Base-by-base conservation (phyloP, 805 yeast genomes). In the Candida maltosa region DNA sequence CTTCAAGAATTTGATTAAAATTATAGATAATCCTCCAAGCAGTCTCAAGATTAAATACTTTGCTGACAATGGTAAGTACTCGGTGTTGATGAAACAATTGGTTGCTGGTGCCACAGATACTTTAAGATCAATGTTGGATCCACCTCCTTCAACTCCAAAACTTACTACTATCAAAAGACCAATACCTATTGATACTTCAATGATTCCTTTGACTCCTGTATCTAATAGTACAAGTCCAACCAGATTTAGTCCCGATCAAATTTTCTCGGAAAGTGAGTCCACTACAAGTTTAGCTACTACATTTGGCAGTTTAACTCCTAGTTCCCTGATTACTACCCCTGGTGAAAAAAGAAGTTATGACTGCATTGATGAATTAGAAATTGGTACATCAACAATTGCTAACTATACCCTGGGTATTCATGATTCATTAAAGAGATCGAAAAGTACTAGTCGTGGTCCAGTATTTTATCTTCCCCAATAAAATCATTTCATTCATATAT, bases 11-110 rank as follows among this genome's bases (percentile, higher is more conserved):
- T 34, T 42, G 10, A 37, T 60, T 44, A 67, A 65, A 46, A 62
- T 67, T 19, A 49, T 67, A 41, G 64, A 66, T 38, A 60, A 65
- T 40, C 72, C 72, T 6, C 78, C 78, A 22, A 65, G 69, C 24
- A 62, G 73, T 12, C 53, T 71, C 41, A 69, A 67, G 48, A 48
- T 60, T 34, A 73, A 69, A 51, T 73, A 69, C 49, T 68, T 66
- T 47, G 54, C 57, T 41, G 62, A 63, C 25, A 51, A 47, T 29
- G 54, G 58, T 30, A 63, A 62, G 40, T 56, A 56, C 45, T 51
- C 59, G 33, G 51, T 52, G 32, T 54, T 62, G 41, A 66, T 66
- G 73, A 56, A 52, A 38, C 43, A 53, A 21, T 45, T 66, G 44
- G 55, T 63, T 26, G 49, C 50, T 21, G 58, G 54, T 37, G 58